Evolutionary conservation across 2,329 filamentous ascomycete genomes (phyloP), one percentile per base, ranked within the genome.

Genomic region (Pyricularia pennisetigena): DNA sequence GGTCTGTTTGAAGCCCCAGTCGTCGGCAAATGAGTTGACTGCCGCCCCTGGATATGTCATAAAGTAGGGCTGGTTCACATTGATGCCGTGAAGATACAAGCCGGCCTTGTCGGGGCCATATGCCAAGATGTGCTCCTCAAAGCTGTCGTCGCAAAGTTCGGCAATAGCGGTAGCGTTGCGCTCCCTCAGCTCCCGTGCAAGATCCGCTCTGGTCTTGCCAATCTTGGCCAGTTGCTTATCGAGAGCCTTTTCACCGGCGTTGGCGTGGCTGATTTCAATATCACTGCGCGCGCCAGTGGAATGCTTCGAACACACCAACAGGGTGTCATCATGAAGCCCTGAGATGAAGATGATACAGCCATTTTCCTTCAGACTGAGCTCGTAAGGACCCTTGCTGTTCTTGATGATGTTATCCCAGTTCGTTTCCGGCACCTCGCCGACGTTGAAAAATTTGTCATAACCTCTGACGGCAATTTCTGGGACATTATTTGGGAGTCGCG

Each of bases 381-480:
- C 95, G 74, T 98, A 99, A 0, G 95, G 95, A 0, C 93, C 93
- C 71, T 87, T 82, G 0, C 95, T 98, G 68, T 90, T 85, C 30
- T 79, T 79, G 75, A 90, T 83, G 70, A 99, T 92, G 74, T 90
- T 91, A 20, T 82, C 78, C 95, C 95, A 99, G 73, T 89, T 85
- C 3, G 95, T 99, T 71, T 90, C 87, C 64, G 81, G 78, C 8
- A 97, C 90, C 79, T 99, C 95, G 66, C 87, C 86, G 59, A 92
- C 85, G 74, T 99, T 99, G 86, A 99, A 99, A 82, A 99, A 99
- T 79, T 99, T 99, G 83, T 99, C 94, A 79, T 99, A 99, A 67
- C 95, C 95, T 73, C 95, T 86, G 65, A 93, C 88, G 1, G 86
- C 91, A 72, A 99, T 97, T 78, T 97, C 92, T 14, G 86, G 81